These are phyloP conservation scores for Boletus smithii DNA, from an alignment of 1,284 basidiomycete species.

Conservation along the genomic window DNA sequence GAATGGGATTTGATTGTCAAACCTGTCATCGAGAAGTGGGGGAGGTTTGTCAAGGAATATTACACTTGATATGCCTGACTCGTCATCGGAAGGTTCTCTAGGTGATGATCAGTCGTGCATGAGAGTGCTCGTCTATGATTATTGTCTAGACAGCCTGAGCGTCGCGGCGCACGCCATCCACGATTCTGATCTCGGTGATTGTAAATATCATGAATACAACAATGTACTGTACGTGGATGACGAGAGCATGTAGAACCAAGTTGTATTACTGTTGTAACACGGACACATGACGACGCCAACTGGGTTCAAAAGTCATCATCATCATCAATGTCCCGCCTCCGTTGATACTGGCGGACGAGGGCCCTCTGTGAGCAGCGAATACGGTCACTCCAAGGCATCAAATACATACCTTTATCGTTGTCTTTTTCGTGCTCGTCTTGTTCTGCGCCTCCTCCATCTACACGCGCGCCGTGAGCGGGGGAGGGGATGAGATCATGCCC, in stretches of 20 bases:
- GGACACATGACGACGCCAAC: not conserved
- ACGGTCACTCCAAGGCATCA: not conserved
- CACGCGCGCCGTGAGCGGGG: not conserved
- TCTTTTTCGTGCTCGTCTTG: constrained; percentile 53
- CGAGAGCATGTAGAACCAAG: not conserved
- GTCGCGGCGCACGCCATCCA: too few relatives aligned
- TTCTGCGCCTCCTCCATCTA: constrained; percentile 68
- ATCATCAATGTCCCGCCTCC: constrained; percentile 68
- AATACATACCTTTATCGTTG: constrained; percentile 66
- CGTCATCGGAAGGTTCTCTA: too few relatives aligned
- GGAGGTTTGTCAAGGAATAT: constrained; percentile 44
- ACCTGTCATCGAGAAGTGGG: constrained; percentile 75
- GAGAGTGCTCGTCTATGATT: not conserved
- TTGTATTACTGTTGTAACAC: not conserved
- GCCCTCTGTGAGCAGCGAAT: not conserved
- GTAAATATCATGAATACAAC: not conserved
- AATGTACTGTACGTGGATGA: constrained; percentile 1
- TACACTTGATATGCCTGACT: constrained; percentile 20
- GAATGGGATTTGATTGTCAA: constrained; percentile 74
- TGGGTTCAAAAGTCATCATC: constrained; percentile 67
- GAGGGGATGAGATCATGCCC: not conserved
- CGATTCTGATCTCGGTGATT: not conserved
- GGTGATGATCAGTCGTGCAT: not conserved
- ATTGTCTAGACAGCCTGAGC: not conserved
- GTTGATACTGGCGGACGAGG: constrained; percentile 56